Evolutionary conservation across 345 rosid genomes (phyloP).

Genomic region (Hibiscus mutabilis): DNA sequence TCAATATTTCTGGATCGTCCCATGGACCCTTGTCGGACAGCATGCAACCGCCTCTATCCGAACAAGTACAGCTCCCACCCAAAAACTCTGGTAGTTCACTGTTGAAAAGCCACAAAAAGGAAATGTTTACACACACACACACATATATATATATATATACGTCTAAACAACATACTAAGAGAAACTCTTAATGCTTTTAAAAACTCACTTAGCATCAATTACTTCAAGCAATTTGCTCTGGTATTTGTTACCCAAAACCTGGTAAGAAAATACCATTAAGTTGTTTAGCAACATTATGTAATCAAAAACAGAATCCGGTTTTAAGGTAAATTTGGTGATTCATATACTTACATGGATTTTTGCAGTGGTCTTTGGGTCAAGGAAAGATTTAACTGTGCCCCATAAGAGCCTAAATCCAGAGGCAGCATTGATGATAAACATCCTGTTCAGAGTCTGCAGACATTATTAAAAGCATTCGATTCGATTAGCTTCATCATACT

Average conservation of each 20-base stretch:
- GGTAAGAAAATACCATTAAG: not conserved
- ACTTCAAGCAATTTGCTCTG: constrained; percentile 91
- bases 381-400: constrained; percentile 70
- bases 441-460: constrained; percentile 68
- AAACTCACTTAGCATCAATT: constrained; percentile 57
- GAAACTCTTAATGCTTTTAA: not conserved
- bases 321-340: not conserved
- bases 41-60: constrained; percentile 86
- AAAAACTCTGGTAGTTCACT: constrained; percentile 89
- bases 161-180: not conserved
- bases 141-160: too few relatives aligned
- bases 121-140: too few relatives aligned
- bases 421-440: constrained; percentile 97
- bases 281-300: constrained; percentile 14
- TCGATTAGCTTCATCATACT: constrained; percentile 11
- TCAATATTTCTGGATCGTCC: constrained; percentile 67
- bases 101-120: not conserved
- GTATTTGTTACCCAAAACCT: constrained; percentile 89
- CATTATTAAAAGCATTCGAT: constrained; percentile 13
- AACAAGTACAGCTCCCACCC: constrained; percentile 85
- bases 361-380: constrained; percentile 82
- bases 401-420: constrained; percentile 86
- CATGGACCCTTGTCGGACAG: constrained; percentile 96
- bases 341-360: constrained; percentile 67
- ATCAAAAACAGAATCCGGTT: not conserved